Conservation (phyloP, 1,284 basidiomycete species). For the Leccinum solheimii region DNA sequence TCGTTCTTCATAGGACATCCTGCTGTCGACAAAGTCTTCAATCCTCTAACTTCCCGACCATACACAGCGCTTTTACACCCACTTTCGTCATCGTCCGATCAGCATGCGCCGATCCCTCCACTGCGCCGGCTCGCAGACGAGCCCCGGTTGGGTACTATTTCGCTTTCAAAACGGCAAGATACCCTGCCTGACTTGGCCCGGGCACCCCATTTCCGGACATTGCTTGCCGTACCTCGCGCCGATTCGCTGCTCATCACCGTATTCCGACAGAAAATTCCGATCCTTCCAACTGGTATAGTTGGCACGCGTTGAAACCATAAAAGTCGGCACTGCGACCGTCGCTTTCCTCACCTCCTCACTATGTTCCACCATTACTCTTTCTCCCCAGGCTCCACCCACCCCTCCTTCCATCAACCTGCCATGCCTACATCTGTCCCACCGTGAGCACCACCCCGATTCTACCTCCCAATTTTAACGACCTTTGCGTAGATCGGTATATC, state of each 20-base stretch:
- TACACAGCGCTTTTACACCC: neutral
- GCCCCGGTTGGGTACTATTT: neutral
- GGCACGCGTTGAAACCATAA: constrained; percentile 4
- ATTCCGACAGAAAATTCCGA: neutral
- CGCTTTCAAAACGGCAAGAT: neutral
- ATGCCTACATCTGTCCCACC: neutral
- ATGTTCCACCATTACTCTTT: neutral
- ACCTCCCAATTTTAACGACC: neutral
- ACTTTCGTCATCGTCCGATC: neutral
- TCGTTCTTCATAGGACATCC: neutral
- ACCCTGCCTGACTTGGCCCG: neutral
- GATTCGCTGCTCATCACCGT: neutral
- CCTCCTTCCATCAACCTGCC: neutral
- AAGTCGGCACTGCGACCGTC: neutral
- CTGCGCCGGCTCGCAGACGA: too few relatives aligned
- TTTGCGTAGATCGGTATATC: neutral
- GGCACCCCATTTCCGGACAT: neutral
- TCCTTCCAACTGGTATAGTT: constrained; percentile 1
- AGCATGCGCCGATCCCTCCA: too few relatives aligned
- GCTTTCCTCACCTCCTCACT: accelerated
- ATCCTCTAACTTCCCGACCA: too few relatives aligned
- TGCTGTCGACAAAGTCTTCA: neutral
- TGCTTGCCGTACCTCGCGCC: neutral
- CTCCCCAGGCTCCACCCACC: accelerated
- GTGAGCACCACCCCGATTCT: constrained; percentile 1